phyloP scores from a whole-genome alignment of 495 filamentous ascomycete genomes.

The Lichenothelia convexa region DNA sequence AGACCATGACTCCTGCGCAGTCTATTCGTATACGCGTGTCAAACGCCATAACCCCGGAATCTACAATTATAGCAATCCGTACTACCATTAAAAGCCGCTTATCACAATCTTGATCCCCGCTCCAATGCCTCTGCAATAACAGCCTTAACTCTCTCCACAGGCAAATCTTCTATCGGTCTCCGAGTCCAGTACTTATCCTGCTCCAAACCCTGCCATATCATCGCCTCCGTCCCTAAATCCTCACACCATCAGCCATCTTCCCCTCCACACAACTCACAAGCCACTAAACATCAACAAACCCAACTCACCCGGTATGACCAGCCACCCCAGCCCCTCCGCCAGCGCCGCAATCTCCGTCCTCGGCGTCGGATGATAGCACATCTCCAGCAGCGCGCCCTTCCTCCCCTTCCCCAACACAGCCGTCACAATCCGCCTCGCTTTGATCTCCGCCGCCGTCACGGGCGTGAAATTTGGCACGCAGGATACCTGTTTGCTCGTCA shows the following conservation, averaged over 20 bases:
- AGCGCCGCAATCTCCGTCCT: slow-evolving; percentile 43
- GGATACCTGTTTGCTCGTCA: no score
- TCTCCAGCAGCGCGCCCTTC: slow-evolving; percentile 55
- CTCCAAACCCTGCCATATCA: slow-evolving; percentile 62
- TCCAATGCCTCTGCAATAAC: slow-evolving; percentile 22
- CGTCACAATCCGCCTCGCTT: slow-evolving; percentile 35
- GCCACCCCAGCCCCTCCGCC: slow-evolving; percentile 40
- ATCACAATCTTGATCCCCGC: no score
- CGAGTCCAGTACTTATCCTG: slow-evolving; percentile 48
- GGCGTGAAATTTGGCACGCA: slow-evolving; percentile 56
- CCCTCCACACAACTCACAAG: no score
- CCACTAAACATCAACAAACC: no score
- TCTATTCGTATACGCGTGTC: no score
- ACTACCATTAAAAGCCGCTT: no score
- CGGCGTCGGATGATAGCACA: slow-evolving; percentile 60
- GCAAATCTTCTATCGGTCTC: slow-evolving; percentile 30
- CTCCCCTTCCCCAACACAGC: slow-evolving; percentile 28
- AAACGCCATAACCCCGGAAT: no score
- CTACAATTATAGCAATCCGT: no score
- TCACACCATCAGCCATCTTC: no score
- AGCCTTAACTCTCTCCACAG: slow-evolving; percentile 32
- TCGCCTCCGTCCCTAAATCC: slow-evolving; percentile 49
- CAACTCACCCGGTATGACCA: slow-evolving; percentile 46
- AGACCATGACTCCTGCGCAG: no score
- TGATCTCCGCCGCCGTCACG: slow-evolving; percentile 36